Evolutionary conservation across 2,329 filamentous ascomycete genomes (phyloP).

Genomic region (Madurella fahalii): DNA sequence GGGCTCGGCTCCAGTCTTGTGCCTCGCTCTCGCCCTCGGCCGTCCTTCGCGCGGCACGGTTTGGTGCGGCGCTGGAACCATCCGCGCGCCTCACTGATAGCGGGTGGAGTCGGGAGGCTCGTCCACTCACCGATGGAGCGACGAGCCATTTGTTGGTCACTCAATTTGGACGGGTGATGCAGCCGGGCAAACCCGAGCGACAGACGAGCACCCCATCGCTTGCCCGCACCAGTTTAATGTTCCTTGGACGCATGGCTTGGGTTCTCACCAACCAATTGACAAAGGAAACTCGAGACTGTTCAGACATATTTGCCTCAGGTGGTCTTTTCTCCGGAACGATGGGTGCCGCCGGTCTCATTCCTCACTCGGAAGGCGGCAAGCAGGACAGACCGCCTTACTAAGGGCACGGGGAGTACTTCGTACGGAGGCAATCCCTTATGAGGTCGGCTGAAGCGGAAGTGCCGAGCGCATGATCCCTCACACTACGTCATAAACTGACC

Average conservation of each 20-base stretch:
- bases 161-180: conserved; percentile 7
- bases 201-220: too few species aligned
- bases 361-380: neutral
- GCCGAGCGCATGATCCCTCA: conserved; percentile 10
- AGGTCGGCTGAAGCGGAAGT: conserved; percentile 18
- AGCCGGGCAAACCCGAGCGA: conserved; percentile 10
- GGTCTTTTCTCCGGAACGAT: too few species aligned
- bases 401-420: too few species aligned
- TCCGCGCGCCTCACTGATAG: conserved; percentile 13
- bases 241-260: too few species aligned
- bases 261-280: too few species aligned
- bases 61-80: conserved; percentile 9
- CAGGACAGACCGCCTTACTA: neutral
- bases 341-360: neutral
- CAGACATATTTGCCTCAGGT: too few species aligned
- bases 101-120: conserved; percentile 14
- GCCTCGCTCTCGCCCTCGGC: conserved; percentile 9
- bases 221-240: too few species aligned
- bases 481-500: conserved; percentile 18
- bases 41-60: conserved; percentile 18
- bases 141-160: conserved; percentile 21
- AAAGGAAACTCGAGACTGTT: too few species aligned
- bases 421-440: neutral
- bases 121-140: conserved; percentile 16
- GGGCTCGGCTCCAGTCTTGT: neutral